A percentile compares a stretch with the other conserved stretches of the same genome.
These are phyloP conservation scores for Fusarium cyanostomum DNA, from an alignment of 2,329 filamentous ascomycete species.

Conservation along the genomic window DNA sequence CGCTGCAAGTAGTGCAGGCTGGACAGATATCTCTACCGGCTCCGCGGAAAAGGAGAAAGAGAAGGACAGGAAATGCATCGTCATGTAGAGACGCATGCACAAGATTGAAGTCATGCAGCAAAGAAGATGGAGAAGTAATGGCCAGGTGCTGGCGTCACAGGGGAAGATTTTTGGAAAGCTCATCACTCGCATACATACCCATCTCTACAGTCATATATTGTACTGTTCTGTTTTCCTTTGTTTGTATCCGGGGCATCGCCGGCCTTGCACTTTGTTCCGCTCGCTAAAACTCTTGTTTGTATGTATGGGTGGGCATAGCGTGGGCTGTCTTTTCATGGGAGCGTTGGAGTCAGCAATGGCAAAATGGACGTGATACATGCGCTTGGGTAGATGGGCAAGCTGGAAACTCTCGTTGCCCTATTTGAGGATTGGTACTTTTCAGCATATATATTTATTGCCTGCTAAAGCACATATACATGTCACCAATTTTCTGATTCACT, in stretches of 20 bases:
- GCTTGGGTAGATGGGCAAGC: not conserved
- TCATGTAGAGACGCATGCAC: constrained; percentile 56
- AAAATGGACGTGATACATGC: constrained; percentile 11
- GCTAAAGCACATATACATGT: constrained; percentile 2
- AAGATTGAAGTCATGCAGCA: constrained; percentile 4
- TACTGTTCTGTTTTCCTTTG: constrained; percentile 11
- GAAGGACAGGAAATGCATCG: constrained; percentile 61
- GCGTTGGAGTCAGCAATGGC: constrained; percentile 28
- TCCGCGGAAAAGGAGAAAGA: constrained; percentile 48
- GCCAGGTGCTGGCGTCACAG: constrained; percentile 6
- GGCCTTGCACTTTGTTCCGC: constrained; percentile 14
- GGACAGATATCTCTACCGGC: constrained; percentile 61
- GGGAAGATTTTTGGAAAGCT: constrained; percentile 9
- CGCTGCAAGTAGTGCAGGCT: constrained; percentile 56
- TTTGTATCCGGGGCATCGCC: not conserved
- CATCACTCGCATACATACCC: constrained; percentile 34
- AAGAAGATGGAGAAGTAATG: constrained; percentile 12
- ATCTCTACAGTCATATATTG: constrained; percentile 24
- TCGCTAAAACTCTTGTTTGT: constrained; percentile 26
- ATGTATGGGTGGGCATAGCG: constrained; percentile 28
- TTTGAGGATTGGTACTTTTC: not conserved
- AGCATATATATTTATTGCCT: not conserved
- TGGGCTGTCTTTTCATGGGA: constrained; percentile 20
- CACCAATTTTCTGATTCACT: not conserved
- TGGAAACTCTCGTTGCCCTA: not conserved